Conservation (phyloP, 257 asterid species). For the Solanum bulbocastanum region DNA sequence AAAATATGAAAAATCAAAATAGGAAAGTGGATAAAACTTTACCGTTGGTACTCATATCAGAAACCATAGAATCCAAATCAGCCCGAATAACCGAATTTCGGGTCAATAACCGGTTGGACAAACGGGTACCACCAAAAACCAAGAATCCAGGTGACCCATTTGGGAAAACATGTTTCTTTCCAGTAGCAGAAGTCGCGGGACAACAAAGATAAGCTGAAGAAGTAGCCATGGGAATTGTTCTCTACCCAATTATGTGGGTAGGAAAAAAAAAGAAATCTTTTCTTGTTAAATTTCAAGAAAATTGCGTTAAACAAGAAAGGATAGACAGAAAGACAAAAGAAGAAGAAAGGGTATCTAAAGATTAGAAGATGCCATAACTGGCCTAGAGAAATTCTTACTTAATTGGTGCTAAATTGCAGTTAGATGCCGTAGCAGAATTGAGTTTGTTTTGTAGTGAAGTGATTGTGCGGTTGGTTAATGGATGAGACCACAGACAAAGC, state of each 20-base stretch:
- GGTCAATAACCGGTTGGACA: slow-evolving; percentile 21
- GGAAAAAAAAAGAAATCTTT: background rate
- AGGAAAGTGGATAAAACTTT: background rate
- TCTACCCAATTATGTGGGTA: background rate
- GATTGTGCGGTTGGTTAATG: background rate
- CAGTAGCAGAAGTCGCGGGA: slow-evolving; percentile 32
- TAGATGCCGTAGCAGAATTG: background rate
- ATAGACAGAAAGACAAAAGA: background rate
- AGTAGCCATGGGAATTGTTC: slow-evolving; percentile 28
- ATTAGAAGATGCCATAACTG: slow-evolving; percentile 12
- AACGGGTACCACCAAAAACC: slow-evolving; percentile 8
- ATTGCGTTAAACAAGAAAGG: background rate
- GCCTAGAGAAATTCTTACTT: background rate
- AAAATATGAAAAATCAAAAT: background rate
- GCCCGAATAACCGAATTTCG: slow-evolving; percentile 48
- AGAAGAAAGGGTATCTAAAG: slow-evolving; percentile 14
- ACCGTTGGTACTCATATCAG: slow-evolving; percentile 89
- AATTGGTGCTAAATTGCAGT: background rate
- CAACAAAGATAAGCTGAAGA: slow-evolving; percentile 45
- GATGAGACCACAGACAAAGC: background rate
- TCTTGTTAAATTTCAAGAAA: background rate
- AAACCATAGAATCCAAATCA: slow-evolving; percentile 83
- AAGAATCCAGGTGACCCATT: slow-evolving; percentile 18
- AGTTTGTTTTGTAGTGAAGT: background rate
- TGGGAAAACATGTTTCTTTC: slow-evolving; percentile 19